Evolutionary conservation across 2,329 filamentous ascomycete genomes (phyloP).

Genomic region (Arthrobotrys musiformis): DNA sequence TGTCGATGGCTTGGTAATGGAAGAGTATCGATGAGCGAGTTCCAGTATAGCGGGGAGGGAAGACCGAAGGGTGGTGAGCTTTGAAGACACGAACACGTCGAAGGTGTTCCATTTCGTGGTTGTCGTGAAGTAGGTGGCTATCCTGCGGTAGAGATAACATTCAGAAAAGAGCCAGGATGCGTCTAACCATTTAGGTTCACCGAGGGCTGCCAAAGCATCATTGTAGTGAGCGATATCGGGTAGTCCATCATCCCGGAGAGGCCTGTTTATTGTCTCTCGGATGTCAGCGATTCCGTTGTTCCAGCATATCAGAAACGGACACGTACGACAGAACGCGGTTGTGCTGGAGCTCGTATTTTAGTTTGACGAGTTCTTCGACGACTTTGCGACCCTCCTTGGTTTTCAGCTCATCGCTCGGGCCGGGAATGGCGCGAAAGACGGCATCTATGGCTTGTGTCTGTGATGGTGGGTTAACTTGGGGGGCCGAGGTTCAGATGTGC

Average conservation of each 20-base stretch:
- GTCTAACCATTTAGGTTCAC: constrained; percentile 81
- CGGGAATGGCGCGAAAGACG: constrained; percentile 78
- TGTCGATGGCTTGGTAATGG: constrained; percentile 65
- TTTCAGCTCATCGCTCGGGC: constrained; percentile 72
- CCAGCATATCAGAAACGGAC: not conserved
- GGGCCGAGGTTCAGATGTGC: not conserved
- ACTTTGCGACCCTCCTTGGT: constrained; percentile 85
- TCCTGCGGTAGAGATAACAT: constrained; percentile 86
- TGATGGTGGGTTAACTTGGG: not conserved
- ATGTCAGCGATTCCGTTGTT: not conserved
- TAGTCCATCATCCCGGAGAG: constrained; percentile 74
- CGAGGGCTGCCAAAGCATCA: constrained; percentile 79
- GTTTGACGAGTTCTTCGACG: constrained; percentile 77
- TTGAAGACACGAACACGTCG: constrained; percentile 89
- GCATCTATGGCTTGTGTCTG: constrained; percentile 95
- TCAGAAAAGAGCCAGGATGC: constrained; percentile 90
- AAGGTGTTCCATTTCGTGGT: constrained; percentile 88
- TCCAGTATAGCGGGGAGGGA: constrained; percentile 87
- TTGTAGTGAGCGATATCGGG: constrained; percentile 85
- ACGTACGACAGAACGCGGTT: constrained; percentile 79
- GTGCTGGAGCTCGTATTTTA: constrained; percentile 97
- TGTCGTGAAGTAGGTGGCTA: constrained; percentile 79
- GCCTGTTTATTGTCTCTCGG: constrained; percentile 33
- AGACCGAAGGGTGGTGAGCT: constrained; percentile 90
- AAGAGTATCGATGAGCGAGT: constrained; percentile 79